Evolutionary conservation across 805 yeast genomes (phyloP).

Genomic region (Candida ascalaphidarum): DNA sequence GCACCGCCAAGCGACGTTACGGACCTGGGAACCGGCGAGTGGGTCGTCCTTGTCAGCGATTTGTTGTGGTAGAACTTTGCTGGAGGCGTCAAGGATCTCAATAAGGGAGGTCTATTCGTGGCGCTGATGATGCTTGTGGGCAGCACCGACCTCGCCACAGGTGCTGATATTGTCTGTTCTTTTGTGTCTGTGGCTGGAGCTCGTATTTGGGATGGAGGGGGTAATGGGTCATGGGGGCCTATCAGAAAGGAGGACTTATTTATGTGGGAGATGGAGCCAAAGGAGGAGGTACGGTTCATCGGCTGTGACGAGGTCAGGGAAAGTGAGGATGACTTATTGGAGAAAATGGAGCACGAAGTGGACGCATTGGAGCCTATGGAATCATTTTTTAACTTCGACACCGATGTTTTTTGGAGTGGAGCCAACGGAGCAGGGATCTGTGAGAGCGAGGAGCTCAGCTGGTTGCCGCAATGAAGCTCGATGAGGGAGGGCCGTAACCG

Average conservation of each 20-base stretch:
- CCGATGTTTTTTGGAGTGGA: conserved; percentile 2
- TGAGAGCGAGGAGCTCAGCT: conserved; percentile 1
- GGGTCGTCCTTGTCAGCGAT: not conserved
- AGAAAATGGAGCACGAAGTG: conserved; percentile 21
- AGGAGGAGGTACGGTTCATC: conserved; percentile 15
- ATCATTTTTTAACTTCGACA: conserved; percentile 6
- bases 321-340: no score
- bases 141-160: no score
- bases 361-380: conserved; percentile 21
- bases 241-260: no score
- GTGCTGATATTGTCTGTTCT: no score
- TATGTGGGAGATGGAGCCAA: conserved; percentile 19
- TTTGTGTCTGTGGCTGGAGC: no score
- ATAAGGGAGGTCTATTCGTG: no score
- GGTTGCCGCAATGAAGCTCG: conserved; percentile 17
- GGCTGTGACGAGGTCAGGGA: conserved; percentile 27
- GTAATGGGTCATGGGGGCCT: no score
- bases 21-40: not conserved
- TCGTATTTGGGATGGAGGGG: no score
- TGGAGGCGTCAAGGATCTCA: no score
- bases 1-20: not conserved
- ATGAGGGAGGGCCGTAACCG: conserved; percentile 26
- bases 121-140: no score
- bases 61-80: no score
- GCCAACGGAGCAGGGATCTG: conserved; percentile 1